Evolutionary conservation across 179 eudicot species (phyloP), one percentile per base, ranked within the genome.

Genomic region (Beta macrorhiza): DNA sequence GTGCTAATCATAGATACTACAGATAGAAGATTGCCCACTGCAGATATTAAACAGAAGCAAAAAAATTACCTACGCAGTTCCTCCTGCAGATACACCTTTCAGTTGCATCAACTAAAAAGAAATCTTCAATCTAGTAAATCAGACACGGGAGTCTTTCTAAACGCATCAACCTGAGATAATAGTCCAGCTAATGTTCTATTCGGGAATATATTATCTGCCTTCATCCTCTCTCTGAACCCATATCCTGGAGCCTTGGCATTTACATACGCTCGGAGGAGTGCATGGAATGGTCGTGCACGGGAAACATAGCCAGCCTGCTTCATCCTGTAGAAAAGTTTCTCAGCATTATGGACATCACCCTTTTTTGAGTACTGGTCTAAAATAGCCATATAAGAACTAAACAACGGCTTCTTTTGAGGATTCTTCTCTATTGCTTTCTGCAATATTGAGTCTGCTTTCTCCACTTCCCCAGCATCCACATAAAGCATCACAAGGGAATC

Each of bases 401-500:
- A 91, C 89, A 91, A 3, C 0, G 97, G 99, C 78, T 67, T 84
- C 72, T 20, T 72, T 62, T 51, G 79, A 67, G 58, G 83, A 53
- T 79, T 89, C 79, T 84, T 83, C 69, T 84, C 84, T 7, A 45
- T 37, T 17, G 92, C 97, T 84, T 93, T 92, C 14, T 88, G 90
- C 73, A 97, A 81, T 5, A 92, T 37, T 0, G 93, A 79, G 44
- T 91, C 97, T 0, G 99, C 99, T 84, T 97, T 97, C 87, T 94
- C 97, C 62, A 97, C 87, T 78, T 97, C 97, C 14, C 98, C 99
- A 8, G 90, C 92, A 56, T 85, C 90, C n/a, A 86, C 85, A 56
- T 97, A 93, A 22, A 97, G 94, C 90, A 80, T 94, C 78, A 97
- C 91, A 19, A 97, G 81, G 0, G 91, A 89, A 57, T 97, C 95